Base-by-base conservation (phyloP, 202 grass and related monocot species). In the Musa balbisiana region DNA sequence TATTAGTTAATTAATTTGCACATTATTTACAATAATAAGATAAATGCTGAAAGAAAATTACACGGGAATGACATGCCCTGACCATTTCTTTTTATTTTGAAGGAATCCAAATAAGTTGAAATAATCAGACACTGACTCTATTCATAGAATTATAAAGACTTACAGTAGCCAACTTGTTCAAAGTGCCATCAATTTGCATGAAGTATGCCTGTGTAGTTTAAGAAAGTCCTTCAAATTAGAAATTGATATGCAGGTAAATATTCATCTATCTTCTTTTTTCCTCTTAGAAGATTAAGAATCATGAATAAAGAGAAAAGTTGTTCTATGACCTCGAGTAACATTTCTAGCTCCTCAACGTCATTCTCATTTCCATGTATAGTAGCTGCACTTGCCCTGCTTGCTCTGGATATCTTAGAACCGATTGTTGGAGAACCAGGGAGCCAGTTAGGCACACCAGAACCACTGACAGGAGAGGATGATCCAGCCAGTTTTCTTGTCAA, bases 151-250 rank as follows among this genome's bases (percentile, higher is more conserved):
- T 52, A 15, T 3, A 17, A 2, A 19, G 10, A 97, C 91, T 88
- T 85, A 99, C 95, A 60, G 95, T 95, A 80, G 89, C 87, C 76
- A 99, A 85, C 84, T 95, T 99, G 78, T 99, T 99, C 67, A 95
- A 74, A 19, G 91, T 99, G 82, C 89, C 95, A 92, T 99, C 95
- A 76, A 99, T 92, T 89, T 99, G 95, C 95, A 99, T 99, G 85
- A 99, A 99, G 83, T 99, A 99, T 78, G 95, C 95, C 95, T 99
- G 89, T 68, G 88, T 71, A 87, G 12, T 59, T 88, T 49, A 55
- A 27, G 52, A 73, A 52, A 55, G 1, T 23, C 14, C 17, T 53
- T 22, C 14, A 52, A 23, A 24, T 73, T 70, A 70, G 20, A 52
- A 10, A 33, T 33, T 17, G 1, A 68, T 8, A 68, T 16, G 24